These are phyloP conservation scores for Hansenula sp. DNA, from an alignment of 1,139 yeast species.

Conservation along the genomic window DNA sequence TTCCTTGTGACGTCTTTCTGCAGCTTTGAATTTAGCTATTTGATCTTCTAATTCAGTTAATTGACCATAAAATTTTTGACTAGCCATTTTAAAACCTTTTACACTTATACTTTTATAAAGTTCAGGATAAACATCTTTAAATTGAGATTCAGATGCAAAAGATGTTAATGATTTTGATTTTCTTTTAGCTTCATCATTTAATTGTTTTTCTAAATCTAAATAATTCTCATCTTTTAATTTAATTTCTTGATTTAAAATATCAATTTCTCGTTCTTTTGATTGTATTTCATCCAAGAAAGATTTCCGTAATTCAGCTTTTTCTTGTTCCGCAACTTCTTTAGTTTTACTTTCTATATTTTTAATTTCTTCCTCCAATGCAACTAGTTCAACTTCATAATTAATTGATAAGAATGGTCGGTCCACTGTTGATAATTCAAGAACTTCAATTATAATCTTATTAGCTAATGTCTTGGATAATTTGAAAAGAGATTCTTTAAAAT, in stretches of 20 bases:
- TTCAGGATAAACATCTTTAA: constrained; percentile 4
- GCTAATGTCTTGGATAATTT: constrained; percentile 3
- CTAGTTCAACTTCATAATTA: neutral
- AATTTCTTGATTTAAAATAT: neutral
- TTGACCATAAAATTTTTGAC: neutral
- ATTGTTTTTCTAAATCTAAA: neutral
- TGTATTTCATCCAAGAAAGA: neutral
- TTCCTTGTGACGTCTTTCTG: neutral
- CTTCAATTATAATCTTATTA: constrained; percentile 2
- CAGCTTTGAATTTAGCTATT: neutral
- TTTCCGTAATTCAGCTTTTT: neutral
- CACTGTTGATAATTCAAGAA: neutral
- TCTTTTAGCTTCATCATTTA: neutral
- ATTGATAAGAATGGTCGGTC: neutral
- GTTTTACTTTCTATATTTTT: neutral
- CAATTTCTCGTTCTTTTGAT: neutral
- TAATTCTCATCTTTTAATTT: neutral
- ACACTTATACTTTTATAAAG: neutral
- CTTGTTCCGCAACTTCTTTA: neutral
- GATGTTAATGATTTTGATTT: neutral
- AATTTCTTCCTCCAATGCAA: neutral
- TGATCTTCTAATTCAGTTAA: constrained; percentile 1
- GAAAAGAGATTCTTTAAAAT: constrained; percentile 4
- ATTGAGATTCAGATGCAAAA: neutral
- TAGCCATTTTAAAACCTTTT: constrained; percentile 1